Evolutionary conservation across 2,329 filamentous ascomycete genomes (phyloP).

Genomic region (Raffaelea albimanens): DNA sequence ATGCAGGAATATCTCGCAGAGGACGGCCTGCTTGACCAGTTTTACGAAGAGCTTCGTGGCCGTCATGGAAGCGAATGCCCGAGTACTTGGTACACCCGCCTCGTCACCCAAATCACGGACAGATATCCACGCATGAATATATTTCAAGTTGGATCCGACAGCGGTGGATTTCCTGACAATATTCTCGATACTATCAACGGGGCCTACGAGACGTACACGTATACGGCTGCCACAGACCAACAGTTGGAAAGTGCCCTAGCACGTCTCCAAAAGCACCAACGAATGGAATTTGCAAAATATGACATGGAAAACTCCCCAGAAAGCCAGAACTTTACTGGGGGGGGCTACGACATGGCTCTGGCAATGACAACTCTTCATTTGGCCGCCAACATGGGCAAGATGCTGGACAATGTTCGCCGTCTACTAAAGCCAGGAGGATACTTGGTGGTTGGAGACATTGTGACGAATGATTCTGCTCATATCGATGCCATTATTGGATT

Average conservation of each 20-base stretch:
- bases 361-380: slow-evolving; percentile 22
- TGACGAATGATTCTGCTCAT: slow-evolving; percentile 15
- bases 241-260: too few species aligned
- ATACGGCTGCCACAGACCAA: too few species aligned
- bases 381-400: slow-evolving; percentile 14
- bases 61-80: not conserved
- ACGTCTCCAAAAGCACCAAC: too few species aligned
- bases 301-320: slow-evolving; percentile 21
- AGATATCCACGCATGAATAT: slow-evolving; percentile 26
- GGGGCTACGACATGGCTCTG: slow-evolving; percentile 22
- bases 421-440: slow-evolving; percentile 25
- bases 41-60: not conserved
- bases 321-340: slow-evolving; percentile 22
- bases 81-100: slow-evolving; percentile 8
- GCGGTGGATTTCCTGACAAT: too few species aligned
- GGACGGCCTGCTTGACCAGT: not conserved
- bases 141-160: slow-evolving; percentile 11
- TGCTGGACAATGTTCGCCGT: slow-evolving; percentile 18
- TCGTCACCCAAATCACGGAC: slow-evolving; percentile 23
- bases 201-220: too few species aligned
- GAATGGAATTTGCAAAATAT: too few species aligned
- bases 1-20: not conserved
- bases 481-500: slow-evolving; percentile 8
- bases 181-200: not conserved
- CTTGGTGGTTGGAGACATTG: slow-evolving; percentile 2